Percentiles rank a stretch among this genome's conserved stretches.
Evolutionary conservation across 371 early-diverging fungal genomes (phyloP).

Genomic region (Mucor ambiguus): DNA sequence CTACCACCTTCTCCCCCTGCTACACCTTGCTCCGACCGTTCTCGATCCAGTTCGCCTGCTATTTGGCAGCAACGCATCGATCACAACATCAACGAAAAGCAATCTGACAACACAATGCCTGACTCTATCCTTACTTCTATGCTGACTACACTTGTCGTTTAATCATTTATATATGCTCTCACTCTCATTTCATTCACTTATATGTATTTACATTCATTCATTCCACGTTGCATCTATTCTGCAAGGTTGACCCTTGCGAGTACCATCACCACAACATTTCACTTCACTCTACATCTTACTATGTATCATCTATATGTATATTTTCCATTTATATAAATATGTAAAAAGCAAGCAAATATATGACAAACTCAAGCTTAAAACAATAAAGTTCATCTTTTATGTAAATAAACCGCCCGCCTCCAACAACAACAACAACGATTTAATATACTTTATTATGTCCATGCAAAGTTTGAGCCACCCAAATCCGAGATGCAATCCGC

Average conservation of each 20-base stretch:
- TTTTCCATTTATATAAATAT: not conserved
- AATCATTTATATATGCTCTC: not conserved
- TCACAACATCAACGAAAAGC: conserved; percentile 1
- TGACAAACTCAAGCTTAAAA: not conserved
- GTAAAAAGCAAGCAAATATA: conserved; percentile 1
- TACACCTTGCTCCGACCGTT: conserved; percentile 22
- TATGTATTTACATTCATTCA: not conserved
- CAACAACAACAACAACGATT: too few relatives aligned
- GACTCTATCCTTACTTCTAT: conserved; percentile 9
- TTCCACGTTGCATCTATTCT: not conserved
- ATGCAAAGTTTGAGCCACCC: too few relatives aligned
- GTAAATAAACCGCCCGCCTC: not conserved
- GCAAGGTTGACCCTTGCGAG: conserved; percentile 18
- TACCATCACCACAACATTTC: not conserved
- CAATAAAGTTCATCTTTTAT: not conserved
- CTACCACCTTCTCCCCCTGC: conserved; percentile 33
- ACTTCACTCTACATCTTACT: not conserved
- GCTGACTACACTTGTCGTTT: conserved; percentile 17
- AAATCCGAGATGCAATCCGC: too few relatives aligned
- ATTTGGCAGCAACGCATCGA: conserved; percentile 24
- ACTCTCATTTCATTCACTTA: not conserved
- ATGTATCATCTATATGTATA: conserved; percentile 1
- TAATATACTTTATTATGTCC: too few relatives aligned
- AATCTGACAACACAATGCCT: not conserved
- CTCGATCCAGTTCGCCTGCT: conserved; percentile 19